A percentile compares a stretch with the other conserved stretches of the same genome.
Conservation (phyloP, 768 basidiomycete genomes). For the Pleurotus sapidus region DNA sequence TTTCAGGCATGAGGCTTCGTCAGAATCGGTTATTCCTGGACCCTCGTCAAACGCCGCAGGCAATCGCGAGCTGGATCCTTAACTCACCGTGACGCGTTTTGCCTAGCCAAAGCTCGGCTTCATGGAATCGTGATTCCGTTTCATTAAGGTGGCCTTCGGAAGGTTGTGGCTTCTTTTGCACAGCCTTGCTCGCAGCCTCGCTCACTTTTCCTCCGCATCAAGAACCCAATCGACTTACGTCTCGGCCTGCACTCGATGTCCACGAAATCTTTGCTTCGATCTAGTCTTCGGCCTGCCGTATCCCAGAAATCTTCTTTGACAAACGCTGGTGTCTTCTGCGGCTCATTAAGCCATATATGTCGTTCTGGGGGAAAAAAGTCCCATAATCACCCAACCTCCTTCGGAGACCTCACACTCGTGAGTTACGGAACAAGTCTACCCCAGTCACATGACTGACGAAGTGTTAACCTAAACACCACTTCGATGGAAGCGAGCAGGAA, state of each 20-base stretch:
- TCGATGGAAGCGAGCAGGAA: no score
- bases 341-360: conserved; percentile 5
- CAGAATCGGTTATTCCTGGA: no score
- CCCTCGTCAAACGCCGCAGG: neutral
- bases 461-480: no score
- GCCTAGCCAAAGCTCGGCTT: neutral
- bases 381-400: neutral
- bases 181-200: neutral
- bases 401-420: neutral
- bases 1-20: no score
- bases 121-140: neutral
- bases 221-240: conserved; percentile 1
- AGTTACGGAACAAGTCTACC: neutral
- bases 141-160: conserved; percentile 1
- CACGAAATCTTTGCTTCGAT: neutral
- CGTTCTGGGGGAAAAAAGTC: neutral
- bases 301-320: neutral
- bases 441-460: no score
- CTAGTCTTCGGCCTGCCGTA: neutral
- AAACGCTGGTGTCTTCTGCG: neutral
- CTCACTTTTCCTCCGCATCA: conserved; percentile 1
- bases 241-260: neutral
- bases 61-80: neutral
- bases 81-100: neutral
- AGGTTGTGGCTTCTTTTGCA: conserved; percentile 1